Percentiles rank a stretch among this genome's conserved stretches.
Conservation (phyloP, 2,329 filamentous ascomycete genomes). For the Colletotrichum sidae region DNA sequence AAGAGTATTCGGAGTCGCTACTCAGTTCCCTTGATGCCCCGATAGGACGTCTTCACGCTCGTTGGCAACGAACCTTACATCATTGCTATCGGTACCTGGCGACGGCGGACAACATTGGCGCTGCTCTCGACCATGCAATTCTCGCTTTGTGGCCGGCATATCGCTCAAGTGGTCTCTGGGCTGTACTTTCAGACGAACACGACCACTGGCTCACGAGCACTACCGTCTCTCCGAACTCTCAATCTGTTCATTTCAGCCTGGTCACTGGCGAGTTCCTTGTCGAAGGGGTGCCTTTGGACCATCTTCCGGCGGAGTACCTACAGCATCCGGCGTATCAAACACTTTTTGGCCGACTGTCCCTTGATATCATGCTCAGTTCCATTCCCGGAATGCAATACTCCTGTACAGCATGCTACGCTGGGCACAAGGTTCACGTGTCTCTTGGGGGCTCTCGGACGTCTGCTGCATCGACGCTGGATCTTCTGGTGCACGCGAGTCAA, state of each 20-base stretch:
- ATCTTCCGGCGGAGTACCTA: conserved; percentile 59
- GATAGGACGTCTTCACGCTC: background rate
- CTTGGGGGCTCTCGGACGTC: no score
- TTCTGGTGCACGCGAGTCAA: background rate
- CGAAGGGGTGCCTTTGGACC: conserved; percentile 59
- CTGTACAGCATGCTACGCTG: conserved; percentile 45
- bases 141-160: background rate
- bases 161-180: background rate
- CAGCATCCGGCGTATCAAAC: conserved; percentile 50
- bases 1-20: conserved; percentile 41
- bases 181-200: background rate
- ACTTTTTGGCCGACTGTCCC: conserved; percentile 55
- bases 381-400: conserved; percentile 55
- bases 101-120: background rate
- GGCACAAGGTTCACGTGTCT: conserved; percentile 43
- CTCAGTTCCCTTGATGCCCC: background rate
- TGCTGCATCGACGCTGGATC: background rate
- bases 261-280: conserved; percentile 64
- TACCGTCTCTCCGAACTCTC: conserved; percentile 5
- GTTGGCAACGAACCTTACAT: conserved; percentile 10
- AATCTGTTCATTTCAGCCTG: conserved; percentile 59
- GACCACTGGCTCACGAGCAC: background rate
- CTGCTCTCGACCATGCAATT: conserved; percentile 7
- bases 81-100: background rate
- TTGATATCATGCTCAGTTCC: conserved; percentile 58